Conservation (phyloP, 345 rosid genomes). For the Syzygium jambos region DNA sequence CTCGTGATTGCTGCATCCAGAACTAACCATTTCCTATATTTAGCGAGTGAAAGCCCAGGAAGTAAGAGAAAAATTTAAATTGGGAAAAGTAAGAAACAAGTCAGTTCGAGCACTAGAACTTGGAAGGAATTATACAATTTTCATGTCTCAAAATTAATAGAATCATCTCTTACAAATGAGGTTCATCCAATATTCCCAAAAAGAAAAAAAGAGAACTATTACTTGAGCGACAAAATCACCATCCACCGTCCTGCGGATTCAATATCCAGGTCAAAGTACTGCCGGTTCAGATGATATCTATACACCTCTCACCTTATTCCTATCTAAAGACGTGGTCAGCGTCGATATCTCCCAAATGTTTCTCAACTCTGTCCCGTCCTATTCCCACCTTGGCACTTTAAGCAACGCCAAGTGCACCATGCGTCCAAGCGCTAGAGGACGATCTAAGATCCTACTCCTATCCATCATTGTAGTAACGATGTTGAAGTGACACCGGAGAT, state of each 20-base stretch:
- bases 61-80: background rate
- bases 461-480: no score
- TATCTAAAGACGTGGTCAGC: background rate
- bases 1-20: accelerated
- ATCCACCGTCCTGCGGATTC: background rate
- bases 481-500: background rate
- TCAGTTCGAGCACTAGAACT: background rate
- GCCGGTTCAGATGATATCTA: background rate
- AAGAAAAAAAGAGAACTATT: background rate
- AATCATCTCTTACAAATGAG: background rate
- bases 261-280: accelerated
- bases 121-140: background rate
- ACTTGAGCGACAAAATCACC: background rate
- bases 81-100: background rate
- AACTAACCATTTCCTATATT: background rate
- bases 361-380: background rate
- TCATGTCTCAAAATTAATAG: background rate
- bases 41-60: background rate
- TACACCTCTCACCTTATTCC: background rate
- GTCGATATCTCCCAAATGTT: background rate
- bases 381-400: background rate
- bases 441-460: no score
- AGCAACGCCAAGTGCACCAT: background rate
- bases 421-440: no score
- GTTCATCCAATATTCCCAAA: background rate